Conservation (phyloP, 129 eudicot species). For the Smallanthus sonchifolius region DNA sequence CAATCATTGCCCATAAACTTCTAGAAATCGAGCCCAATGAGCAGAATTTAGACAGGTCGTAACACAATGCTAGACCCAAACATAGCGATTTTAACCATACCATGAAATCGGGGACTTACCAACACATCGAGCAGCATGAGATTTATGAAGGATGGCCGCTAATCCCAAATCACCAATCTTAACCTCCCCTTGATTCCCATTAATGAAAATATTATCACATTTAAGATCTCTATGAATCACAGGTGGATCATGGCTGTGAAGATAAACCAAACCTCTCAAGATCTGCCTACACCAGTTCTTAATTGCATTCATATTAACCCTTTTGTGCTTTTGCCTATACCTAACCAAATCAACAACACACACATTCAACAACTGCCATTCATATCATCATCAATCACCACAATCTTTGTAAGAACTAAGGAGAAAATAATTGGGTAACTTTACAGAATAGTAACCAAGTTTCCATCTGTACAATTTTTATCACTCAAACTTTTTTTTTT, state of each 20-base stretch:
- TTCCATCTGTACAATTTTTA: too few species aligned
- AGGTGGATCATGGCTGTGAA: conserved; percentile 75
- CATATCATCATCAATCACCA: neutral
- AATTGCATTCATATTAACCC: conserved; percentile 70
- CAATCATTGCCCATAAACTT: too few species aligned
- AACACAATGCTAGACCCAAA: conserved; percentile 3
- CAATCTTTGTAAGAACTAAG: neutral
- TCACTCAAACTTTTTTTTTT: too few species aligned
- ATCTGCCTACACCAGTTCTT: conserved; percentile 96
- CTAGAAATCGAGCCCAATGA: too few species aligned
- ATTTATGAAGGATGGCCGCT: conserved; percentile 81
- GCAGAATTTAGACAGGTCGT: too few species aligned
- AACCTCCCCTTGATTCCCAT: conserved; percentile 94
- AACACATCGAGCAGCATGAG: conserved; percentile 90
- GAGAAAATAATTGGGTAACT: neutral
- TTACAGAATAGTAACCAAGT: too few species aligned
- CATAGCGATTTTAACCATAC: neutral
- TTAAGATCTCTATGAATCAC: conserved; percentile 57
- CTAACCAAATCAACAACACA: conserved; percentile 31
- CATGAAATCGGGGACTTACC: conserved; percentile 38
- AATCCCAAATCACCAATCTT: conserved; percentile 97
- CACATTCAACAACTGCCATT: neutral
- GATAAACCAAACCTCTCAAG: conserved; percentile 73
- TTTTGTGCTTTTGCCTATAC: conserved; percentile 86
- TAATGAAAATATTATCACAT: conserved; percentile 85